These are phyloP conservation scores for Boletus patriciae DNA, from an alignment of 768 basidiomycete genomes.

Conservation along the genomic window DNA sequence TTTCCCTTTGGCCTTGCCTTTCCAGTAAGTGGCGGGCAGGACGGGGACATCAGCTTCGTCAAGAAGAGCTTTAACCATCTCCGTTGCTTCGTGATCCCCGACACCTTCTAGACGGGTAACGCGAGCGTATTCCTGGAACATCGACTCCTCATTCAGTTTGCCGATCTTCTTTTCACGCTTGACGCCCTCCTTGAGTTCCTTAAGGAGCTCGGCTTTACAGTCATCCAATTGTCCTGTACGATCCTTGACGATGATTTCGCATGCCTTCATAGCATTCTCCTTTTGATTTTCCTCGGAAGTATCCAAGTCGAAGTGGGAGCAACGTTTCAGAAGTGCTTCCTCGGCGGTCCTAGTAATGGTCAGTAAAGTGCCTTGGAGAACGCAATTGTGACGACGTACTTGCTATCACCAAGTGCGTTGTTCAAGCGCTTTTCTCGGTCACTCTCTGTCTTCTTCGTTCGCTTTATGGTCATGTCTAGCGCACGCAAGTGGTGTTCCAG, in stretches of 20 bases:
- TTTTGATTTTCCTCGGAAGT: conserved; percentile 47
- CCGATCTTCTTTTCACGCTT: conserved; percentile 69
- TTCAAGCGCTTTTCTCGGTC: conserved; percentile 89
- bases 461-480: conserved; percentile 76
- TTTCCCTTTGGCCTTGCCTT: conserved; percentile 47
- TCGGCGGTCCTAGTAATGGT: conserved; percentile 65
- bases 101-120: conserved; percentile 62
- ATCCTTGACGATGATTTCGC: conserved; percentile 86
- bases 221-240: conserved; percentile 76
- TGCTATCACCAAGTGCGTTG: conserved; percentile 85
- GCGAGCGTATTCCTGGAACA: conserved; percentile 77
- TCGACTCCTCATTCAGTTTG: conserved; percentile 62
- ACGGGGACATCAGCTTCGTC: conserved; percentile 56
- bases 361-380: not conserved
- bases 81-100: conserved; percentile 75
- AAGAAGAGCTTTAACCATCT: conserved; percentile 57
- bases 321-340: conserved; percentile 91
- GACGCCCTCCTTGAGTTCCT: conserved; percentile 63
- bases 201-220: conserved; percentile 71
- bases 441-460: conserved; percentile 66
- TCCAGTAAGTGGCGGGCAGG: conserved; percentile 31
- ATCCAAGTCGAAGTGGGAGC: conserved; percentile 91
- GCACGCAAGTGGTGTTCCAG: conserved; percentile 91
- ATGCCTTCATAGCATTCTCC: conserved; percentile 85
- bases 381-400: conserved; percentile 40